Evolutionary conservation across 176 grass and related monocot species (phyloP).

Genomic region (Phoenix dactylifera): DNA sequence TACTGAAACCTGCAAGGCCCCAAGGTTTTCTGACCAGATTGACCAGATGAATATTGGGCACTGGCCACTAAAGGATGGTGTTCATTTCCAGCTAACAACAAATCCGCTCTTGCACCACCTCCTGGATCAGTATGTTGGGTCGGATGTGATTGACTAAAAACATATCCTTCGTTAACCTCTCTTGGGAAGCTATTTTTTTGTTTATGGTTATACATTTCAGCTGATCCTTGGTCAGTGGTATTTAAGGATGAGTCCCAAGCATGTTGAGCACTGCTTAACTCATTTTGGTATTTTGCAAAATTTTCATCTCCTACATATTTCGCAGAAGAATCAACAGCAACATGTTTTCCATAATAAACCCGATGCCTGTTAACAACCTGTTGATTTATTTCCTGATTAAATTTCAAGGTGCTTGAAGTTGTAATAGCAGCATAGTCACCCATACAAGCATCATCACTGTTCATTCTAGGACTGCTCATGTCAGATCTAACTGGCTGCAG

Average conservation of each 20-base stretch:
- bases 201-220: slow-evolving; percentile 35
- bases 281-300: slow-evolving; percentile 4
- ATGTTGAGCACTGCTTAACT: slow-evolving; percentile 26
- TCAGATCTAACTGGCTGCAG: slow-evolving; percentile 45
- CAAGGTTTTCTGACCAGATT: slow-evolving; percentile 35
- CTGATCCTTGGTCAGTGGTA: slow-evolving; percentile 36
- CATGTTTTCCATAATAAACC: slow-evolving; percentile 7
- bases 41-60: slow-evolving; percentile 20
- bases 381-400: slow-evolving; percentile 30
- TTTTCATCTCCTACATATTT: slow-evolving; percentile 1
- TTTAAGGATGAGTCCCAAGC: slow-evolving; percentile 50
- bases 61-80: slow-evolving; percentile 9
- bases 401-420: slow-evolving; percentile 30
- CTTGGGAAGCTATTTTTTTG: slow-evolving; percentile 27
- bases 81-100: slow-evolving; percentile 31
- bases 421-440: slow-evolving; percentile 31
- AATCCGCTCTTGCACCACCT: slow-evolving; percentile 32
- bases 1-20: slow-evolving; percentile 47
- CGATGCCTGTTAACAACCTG: neutral
- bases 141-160: slow-evolving; percentile 23
- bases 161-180: slow-evolving; percentile 25
- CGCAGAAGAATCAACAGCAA: neutral
- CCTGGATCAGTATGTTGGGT: slow-evolving; percentile 28
- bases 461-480: slow-evolving; percentile 21
- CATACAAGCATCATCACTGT: slow-evolving; percentile 28